phyloP scores from a whole-genome alignment of 2,329 filamentous ascomycete genomes.

The Venturia nashicola region DNA sequence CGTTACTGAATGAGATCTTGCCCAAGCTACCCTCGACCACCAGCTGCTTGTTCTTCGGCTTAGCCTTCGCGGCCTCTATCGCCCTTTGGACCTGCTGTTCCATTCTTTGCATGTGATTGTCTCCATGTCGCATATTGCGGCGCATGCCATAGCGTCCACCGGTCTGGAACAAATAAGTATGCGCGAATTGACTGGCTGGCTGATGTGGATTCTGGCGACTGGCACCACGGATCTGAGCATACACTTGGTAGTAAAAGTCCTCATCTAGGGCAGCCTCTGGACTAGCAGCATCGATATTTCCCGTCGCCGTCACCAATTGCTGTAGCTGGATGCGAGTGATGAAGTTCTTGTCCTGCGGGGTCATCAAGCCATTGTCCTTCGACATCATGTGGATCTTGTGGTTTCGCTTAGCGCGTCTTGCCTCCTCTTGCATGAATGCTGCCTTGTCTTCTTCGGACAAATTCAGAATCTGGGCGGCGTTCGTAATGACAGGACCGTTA shows the following conservation, averaged over 20 bases:
- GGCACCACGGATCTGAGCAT: slow-evolving; percentile 83
- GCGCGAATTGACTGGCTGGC: slow-evolving; percentile 88
- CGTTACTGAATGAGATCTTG: slow-evolving; percentile 98
- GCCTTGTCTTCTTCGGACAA: slow-evolving; percentile 76
- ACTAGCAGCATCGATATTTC: slow-evolving; percentile 68
- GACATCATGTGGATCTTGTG: slow-evolving; percentile 94
- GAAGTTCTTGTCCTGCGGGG: slow-evolving; percentile 98
- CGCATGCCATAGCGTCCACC: slow-evolving; percentile 68
- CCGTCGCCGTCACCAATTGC: slow-evolving; percentile 85
- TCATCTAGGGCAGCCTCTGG: slow-evolving; percentile 73
- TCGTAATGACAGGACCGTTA: slow-evolving; percentile 43
- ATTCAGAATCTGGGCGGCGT: slow-evolving; percentile 61
- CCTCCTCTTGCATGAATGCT: slow-evolving; percentile 78
- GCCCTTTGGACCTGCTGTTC: slow-evolving; percentile 97
- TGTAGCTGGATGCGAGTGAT: slow-evolving; percentile 96
- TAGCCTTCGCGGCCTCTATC: slow-evolving; percentile 92
- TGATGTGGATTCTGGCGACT: slow-evolving; percentile 86
- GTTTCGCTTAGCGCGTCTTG: slow-evolving; percentile 89
- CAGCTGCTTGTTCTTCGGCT: slow-evolving; percentile 94
- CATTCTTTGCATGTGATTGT: slow-evolving; percentile 98
- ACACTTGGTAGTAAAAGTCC: slow-evolving; percentile 98
- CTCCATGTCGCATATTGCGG: slow-evolving; percentile 68
- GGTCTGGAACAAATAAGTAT: slow-evolving; percentile 94
- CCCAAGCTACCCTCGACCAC: slow-evolving; percentile 93
- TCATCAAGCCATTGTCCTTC: slow-evolving; percentile 95